A percentile compares a stretch with the other conserved stretches of the same genome.
Conservation (phyloP, 1,139 yeast genomes). For the Ogataea hybrid region DNA sequence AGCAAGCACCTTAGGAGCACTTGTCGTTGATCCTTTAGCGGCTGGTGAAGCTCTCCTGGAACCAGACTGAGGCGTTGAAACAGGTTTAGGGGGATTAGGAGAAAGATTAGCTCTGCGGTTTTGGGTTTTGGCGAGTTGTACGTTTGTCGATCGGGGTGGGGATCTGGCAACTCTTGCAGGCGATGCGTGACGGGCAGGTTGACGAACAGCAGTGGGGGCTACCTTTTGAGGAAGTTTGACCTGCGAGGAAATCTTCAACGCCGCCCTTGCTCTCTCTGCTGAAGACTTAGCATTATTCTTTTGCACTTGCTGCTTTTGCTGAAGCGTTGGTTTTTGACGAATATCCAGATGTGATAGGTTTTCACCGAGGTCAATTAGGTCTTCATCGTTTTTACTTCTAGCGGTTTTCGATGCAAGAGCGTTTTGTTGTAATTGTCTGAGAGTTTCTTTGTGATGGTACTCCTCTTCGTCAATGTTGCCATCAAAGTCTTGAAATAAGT, state of each 20-base stretch:
- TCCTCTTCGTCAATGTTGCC: slow-evolving; percentile 34
- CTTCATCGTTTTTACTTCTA: slow-evolving; percentile 20
- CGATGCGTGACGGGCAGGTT: slow-evolving; percentile 10
- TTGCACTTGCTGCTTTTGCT: slow-evolving; percentile 1
- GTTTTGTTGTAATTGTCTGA: slow-evolving; percentile 34
- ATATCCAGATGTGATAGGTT: slow-evolving; percentile 17
- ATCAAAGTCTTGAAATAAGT: slow-evolving; percentile 47
- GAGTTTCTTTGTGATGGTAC: slow-evolving; percentile 33
- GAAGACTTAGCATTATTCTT: slow-evolving; percentile 15
- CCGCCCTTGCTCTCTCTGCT: slow-evolving; percentile 31
- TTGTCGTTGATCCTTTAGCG: slow-evolving; percentile 3
- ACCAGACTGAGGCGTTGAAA: slow-evolving; percentile 5
- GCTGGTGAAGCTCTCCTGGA: slow-evolving; percentile 9
- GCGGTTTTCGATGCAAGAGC: slow-evolving; percentile 24
- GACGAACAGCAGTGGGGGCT: slow-evolving; percentile 8
- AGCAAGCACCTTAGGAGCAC: slow-evolving; percentile 18
- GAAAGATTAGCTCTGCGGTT: slow-evolving; percentile 10
- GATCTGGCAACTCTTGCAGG: slow-evolving; percentile 22
- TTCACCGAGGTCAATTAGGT: slow-evolving; percentile 19
- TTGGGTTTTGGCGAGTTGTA: slow-evolving; percentile 2
- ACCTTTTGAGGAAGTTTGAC: slow-evolving; percentile 23
- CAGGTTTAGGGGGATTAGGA: slow-evolving; percentile 9
- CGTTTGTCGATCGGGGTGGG: slow-evolving; percentile 13
- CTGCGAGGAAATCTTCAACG: slow-evolving; percentile 31
- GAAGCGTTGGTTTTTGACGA: slow-evolving; percentile 5